Conservation (phyloP, 2,329 filamentous ascomycete genomes). For the Fusarium goolgardi region DNA sequence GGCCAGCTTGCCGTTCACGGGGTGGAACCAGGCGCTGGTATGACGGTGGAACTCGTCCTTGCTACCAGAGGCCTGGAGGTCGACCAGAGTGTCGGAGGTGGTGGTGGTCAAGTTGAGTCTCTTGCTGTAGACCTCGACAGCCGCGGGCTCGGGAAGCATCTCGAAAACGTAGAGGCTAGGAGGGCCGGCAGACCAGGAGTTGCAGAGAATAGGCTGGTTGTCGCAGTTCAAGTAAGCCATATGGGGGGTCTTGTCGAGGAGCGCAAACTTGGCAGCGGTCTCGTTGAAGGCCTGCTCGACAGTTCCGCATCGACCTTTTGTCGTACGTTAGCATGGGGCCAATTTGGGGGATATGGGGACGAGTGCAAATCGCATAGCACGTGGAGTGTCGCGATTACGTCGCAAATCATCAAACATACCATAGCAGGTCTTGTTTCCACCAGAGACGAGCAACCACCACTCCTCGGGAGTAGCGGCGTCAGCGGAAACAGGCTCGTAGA, state of each 20-base stretch:
- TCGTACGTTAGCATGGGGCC: constrained; percentile 36
- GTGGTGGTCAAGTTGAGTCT: constrained; percentile 76
- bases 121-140: constrained; percentile 72
- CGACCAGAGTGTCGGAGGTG: constrained; percentile 71
- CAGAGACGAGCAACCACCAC: constrained; percentile 80
- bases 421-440: constrained; percentile 82
- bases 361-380: constrained; percentile 2
- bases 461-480: constrained; percentile 74
- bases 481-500: constrained; percentile 71
- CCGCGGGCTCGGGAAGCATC: constrained; percentile 71
- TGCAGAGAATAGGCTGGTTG: constrained; percentile 78
- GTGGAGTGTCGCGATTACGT: neutral
- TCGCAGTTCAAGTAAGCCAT: constrained; percentile 80
- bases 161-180: constrained; percentile 75
- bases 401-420: constrained; percentile 55
- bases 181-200: constrained; percentile 74
- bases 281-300: constrained; percentile 75
- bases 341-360: neutral
- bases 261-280: constrained; percentile 71
- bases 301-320: constrained; percentile 70
- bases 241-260: constrained; percentile 71
- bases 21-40: constrained; percentile 75
- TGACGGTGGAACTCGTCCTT: constrained; percentile 62
- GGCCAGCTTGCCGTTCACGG: constrained; percentile 75
- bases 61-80: constrained; percentile 64